phyloP scores from a whole-genome alignment of 2,329 filamentous ascomycete genomes.

The Arachnopeziza araneosa region DNA sequence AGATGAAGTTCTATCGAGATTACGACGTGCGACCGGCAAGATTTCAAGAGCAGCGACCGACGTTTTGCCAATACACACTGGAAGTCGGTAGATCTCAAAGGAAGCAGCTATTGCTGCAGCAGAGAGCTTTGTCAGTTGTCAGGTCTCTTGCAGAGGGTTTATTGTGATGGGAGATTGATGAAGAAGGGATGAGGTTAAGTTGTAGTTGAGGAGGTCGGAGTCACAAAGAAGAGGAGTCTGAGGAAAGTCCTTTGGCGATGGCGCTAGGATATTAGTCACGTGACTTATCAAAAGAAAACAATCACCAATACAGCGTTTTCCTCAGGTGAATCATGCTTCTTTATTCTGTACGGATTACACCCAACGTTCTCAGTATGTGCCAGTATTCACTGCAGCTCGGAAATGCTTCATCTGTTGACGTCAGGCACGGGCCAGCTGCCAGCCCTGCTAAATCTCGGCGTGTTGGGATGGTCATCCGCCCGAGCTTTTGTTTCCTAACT shows the following conservation, averaged over 20 bases:
- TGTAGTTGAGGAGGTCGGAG: too few relatives aligned
- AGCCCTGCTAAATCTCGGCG: neutral
- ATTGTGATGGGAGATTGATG: constrained; percentile 5
- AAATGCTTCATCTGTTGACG: neutral
- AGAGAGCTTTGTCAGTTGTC: constrained; percentile 2
- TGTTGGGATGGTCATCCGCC: neutral
- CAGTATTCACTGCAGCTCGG: too few relatives aligned
- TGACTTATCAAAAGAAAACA: neutral
- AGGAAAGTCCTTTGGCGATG: neutral
- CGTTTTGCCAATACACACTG: constrained; percentile 6
- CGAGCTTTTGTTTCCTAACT: neutral
- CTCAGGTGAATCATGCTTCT: too few relatives aligned
- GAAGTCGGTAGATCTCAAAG: constrained; percentile 6
- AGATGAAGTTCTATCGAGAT: constrained; percentile 3
- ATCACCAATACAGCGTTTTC: neutral
- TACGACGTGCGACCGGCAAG: constrained; percentile 22
- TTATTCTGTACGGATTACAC: too few relatives aligned
- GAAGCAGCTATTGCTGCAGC: constrained; percentile 10
- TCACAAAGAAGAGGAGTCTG: neutral
- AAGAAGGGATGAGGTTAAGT: neutral
- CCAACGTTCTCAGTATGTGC: too few relatives aligned
- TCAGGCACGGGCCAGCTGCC: neutral
- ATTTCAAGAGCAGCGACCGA: constrained; percentile 6
- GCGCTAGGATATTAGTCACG: neutral
- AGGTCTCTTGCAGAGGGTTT: constrained; percentile 2